Percentiles rank a stretch among this genome's conserved stretches.
Evolutionary conservation across 2,329 filamentous ascomycete genomes (phyloP).

Genomic region (Phyllosticta citrichinensis): DNA sequence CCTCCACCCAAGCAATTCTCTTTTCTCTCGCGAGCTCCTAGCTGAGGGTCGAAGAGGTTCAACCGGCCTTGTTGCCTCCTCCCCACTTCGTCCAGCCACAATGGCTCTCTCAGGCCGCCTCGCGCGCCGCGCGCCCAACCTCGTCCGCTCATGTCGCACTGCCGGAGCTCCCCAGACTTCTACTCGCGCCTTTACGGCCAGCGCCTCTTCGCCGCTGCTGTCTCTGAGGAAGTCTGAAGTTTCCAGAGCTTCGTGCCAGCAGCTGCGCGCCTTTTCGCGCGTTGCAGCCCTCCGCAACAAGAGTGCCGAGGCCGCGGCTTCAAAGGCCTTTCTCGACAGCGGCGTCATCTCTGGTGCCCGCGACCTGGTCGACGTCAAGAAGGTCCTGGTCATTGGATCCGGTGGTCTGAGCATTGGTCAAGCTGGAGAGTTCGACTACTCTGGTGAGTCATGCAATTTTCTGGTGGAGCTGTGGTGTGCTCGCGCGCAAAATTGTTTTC

Average conservation of each 20-base stretch:
- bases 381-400: slow-evolving; percentile 91
- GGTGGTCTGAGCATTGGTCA: slow-evolving; percentile 95
- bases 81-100: slow-evolving; percentile 10
- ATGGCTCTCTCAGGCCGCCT: slow-evolving; percentile 34
- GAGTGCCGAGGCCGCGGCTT: slow-evolving; percentile 62
- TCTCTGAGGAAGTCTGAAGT: slow-evolving; percentile 22
- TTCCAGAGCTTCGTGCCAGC: slow-evolving; percentile 22
- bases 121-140: slow-evolving; percentile 29
- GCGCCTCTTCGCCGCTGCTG: slow-evolving; percentile 22
- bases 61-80: slow-evolving; percentile 17
- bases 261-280: slow-evolving; percentile 30
- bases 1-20: neutral
- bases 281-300: slow-evolving; percentile 24
- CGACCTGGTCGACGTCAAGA: slow-evolving; percentile 82
- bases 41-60: slow-evolving; percentile 13
- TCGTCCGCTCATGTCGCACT: slow-evolving; percentile 24
- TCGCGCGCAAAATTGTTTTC: neutral
- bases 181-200: slow-evolving; percentile 24
- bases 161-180: slow-evolving; percentile 18
- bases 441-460: slow-evolving; percentile 52
- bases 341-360: slow-evolving; percentile 69
- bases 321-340: slow-evolving; percentile 81
- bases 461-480: neutral
- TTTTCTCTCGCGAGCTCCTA: neutral
- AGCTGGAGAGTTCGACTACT: slow-evolving; percentile 97